phyloP scores from a whole-genome alignment of 208 protist species.

The Leishmania turanica region DNA sequence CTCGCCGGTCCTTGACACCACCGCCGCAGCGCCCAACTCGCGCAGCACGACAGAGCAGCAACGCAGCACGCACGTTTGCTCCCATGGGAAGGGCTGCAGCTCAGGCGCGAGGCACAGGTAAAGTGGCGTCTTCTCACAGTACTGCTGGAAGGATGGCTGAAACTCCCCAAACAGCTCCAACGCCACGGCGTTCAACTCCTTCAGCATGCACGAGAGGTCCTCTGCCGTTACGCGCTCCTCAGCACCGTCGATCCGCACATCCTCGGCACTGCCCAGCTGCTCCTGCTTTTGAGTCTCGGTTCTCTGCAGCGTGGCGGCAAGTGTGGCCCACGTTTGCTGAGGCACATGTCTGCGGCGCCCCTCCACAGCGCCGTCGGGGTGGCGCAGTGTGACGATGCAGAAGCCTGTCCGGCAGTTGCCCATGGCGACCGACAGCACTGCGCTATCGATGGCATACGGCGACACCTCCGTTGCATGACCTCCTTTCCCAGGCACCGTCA shows the following conservation, averaged over 20 bases:
- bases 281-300: constrained; percentile 19
- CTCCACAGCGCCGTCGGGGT: constrained; percentile 53
- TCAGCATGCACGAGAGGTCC: constrained; percentile 19
- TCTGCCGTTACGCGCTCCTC: constrained; percentile 45
- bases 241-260: constrained; percentile 14
- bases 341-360: constrained; percentile 34
- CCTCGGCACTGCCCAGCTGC: constrained; percentile 11
- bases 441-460: constrained; percentile 24
- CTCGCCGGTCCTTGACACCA: constrained; percentile 41
- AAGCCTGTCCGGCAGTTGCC: neutral
- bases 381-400: constrained; percentile 55
- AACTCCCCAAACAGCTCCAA: constrained; percentile 52
- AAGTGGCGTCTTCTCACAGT: constrained; percentile 42
- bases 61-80: constrained; percentile 48
- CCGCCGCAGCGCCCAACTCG: constrained; percentile 50
- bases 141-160: constrained; percentile 29
- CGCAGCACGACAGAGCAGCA: constrained; percentile 54
- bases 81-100: constrained; percentile 69
- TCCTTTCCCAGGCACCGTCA: neutral
- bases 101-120: constrained; percentile 76
- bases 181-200: constrained; percentile 21
- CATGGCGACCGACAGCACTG: constrained; percentile 29
- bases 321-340: constrained; percentile 19
- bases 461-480: constrained; percentile 15
- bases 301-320: constrained; percentile 25